Evolutionary conservation across 148 eudicot genomes (phyloP).

Genomic region (Suaeda aralocaspica): DNA sequence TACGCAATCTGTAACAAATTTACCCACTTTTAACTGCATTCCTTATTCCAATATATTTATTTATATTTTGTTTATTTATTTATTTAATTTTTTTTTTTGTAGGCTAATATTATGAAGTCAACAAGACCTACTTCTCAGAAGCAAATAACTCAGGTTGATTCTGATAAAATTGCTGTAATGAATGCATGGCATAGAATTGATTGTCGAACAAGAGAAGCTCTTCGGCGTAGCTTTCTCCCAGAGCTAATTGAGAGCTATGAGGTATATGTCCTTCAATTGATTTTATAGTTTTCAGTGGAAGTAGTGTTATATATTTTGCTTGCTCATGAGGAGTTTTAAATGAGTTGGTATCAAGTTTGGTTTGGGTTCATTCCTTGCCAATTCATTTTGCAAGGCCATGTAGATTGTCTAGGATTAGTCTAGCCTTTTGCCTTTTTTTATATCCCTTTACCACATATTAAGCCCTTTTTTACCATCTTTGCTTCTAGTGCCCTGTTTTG

Average conservation of each 20-base stretch:
- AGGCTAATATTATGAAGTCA: slow-evolving; percentile 57
- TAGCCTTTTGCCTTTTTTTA: neutral
- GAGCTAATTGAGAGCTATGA: slow-evolving; percentile 70
- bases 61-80: too few relatives aligned
- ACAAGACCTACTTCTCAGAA: slow-evolving; percentile 37
- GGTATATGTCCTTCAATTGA: slow-evolving; percentile 32
- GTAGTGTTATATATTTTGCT: neutral
- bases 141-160: slow-evolving; percentile 47
- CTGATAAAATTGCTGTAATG: slow-evolving; percentile 70
- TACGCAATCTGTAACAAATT: too few relatives aligned
- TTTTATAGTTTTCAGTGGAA: neutral
- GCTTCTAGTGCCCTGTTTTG: too few relatives aligned
- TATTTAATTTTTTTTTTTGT: slow-evolving; percentile 18
- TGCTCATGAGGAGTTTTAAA: neutral
- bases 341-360: neutral
- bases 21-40: too few relatives aligned
- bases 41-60: too few relatives aligned
- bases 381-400: neutral
- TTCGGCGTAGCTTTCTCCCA: slow-evolving; percentile 69
- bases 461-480: too few relatives aligned
- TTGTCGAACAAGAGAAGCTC: slow-evolving; percentile 86
- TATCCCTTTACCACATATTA: too few relatives aligned
- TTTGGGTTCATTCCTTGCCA: neutral
- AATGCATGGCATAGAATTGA: slow-evolving; percentile 92
- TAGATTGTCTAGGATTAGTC: neutral